These are phyloP conservation scores for Nepenthes alata DNA, from an alignment of 179 eudicot species.

Conservation along the genomic window DNA sequence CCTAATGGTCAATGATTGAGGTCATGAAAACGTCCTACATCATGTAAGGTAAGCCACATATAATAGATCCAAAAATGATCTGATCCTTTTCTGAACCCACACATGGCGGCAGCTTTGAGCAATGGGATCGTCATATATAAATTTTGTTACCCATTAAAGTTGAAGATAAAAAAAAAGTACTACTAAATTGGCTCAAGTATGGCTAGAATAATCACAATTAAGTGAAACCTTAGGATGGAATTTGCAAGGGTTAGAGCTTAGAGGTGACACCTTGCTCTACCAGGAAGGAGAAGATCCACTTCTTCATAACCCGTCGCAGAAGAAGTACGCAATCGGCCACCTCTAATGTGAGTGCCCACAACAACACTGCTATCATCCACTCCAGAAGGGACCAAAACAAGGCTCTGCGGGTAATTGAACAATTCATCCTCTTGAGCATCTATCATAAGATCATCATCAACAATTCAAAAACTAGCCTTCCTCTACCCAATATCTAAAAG, in stretches of 20 bases:
- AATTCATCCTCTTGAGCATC: constrained; percentile 73
- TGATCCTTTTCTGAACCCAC: too few relatives aligned
- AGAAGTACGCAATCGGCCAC: constrained; percentile 67
- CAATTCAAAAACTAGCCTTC: not conserved
- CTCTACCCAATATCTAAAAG: too few relatives aligned
- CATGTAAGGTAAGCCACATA: too few relatives aligned
- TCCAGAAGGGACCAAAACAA: constrained; percentile 83
- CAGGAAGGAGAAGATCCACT: constrained; percentile 99
- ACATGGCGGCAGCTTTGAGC: too few relatives aligned
- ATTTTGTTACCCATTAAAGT: too few relatives aligned
- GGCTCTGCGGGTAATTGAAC: constrained; percentile 64
- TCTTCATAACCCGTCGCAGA: constrained; percentile 83
- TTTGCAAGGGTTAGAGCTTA: not conserved
- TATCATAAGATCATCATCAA: constrained; percentile 15
- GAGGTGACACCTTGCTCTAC: constrained; percentile 63
- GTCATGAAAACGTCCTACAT: too few relatives aligned
- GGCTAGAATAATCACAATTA: not conserved
- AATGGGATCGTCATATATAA: too few relatives aligned
- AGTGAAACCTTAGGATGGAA: not conserved
- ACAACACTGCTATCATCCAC: constrained; percentile 52
- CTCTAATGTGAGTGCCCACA: constrained; percentile 84
- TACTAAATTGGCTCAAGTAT: not conserved
- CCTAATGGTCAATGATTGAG: too few relatives aligned
- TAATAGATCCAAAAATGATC: too few relatives aligned
- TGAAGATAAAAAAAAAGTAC: not conserved